These are phyloP conservation scores for Starmerella vitae DNA, from an alignment of 805 yeast species.

Conservation along the genomic window DNA sequence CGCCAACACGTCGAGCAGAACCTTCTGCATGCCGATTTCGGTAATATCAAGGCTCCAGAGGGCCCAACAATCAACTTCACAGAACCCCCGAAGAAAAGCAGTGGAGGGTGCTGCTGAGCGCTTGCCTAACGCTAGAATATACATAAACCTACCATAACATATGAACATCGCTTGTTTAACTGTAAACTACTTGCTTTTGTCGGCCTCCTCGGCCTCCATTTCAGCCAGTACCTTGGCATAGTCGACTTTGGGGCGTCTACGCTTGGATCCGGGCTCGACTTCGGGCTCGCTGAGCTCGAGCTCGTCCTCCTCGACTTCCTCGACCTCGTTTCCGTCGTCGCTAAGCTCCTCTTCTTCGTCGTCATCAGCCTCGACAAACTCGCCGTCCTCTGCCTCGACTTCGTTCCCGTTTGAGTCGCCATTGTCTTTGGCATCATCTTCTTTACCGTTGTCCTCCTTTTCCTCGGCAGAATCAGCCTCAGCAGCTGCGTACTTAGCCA, in stretches of 20 bases:
- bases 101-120: constrained; percentile 51
- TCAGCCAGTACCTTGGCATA: constrained; percentile 68
- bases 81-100: constrained; percentile 67
- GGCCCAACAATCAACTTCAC: constrained; percentile 90
- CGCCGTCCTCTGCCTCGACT: constrained; percentile 29
- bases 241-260: constrained; percentile 80
- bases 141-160: neutral
- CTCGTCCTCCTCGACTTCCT: constrained; percentile 27
- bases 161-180: too few species aligned
- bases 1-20: constrained; percentile 88
- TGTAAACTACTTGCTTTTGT: too few species aligned
- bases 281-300: constrained; percentile 52
- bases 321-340: constrained; percentile 46
- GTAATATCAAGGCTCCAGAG: constrained; percentile 51
- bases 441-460: constrained; percentile 22
- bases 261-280: constrained; percentile 70
- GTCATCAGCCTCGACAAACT: constrained; percentile 5
- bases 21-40: constrained; percentile 66
- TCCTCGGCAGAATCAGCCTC: constrained; percentile 13
- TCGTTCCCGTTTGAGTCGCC: constrained; percentile 17
- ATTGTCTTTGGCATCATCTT: constrained; percentile 24
- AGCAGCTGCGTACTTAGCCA: constrained; percentile 16
- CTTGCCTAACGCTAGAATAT: too few species aligned
- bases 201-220: constrained; percentile 37
- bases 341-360: constrained; percentile 34